Conservation (phyloP, 2,329 filamentous ascomycete species). For the Gyromitra esculenta region DNA sequence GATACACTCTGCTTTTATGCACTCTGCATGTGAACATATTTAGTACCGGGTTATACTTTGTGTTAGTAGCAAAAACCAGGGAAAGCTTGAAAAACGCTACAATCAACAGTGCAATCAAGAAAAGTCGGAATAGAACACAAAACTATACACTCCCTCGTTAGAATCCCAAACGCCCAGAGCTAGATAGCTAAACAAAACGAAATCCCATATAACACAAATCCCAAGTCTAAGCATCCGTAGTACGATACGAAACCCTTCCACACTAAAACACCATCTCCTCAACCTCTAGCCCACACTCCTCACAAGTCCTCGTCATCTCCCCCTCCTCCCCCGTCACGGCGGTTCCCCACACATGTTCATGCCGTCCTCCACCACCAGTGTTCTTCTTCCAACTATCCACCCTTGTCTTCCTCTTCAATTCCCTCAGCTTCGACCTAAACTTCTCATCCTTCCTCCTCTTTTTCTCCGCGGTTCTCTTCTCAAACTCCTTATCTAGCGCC, state of each 20-base stretch:
- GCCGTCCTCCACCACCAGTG: constrained; percentile 67
- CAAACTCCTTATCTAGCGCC: constrained; percentile 87
- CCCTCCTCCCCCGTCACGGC: constrained; percentile 69
- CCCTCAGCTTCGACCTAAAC: constrained; percentile 86
- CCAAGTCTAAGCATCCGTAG: neutral
- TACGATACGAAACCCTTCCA: neutral
- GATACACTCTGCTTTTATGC: too few species aligned
- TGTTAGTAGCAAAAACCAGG: too few species aligned
- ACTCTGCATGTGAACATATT: too few species aligned
- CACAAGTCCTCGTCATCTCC: constrained; percentile 81
- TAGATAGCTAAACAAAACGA: neutral
- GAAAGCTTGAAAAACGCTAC: too few species aligned
- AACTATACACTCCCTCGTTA: neutral
- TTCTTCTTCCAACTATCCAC: constrained; percentile 83
- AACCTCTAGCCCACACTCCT: constrained; percentile 79
- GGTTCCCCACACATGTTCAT: constrained; percentile 88
- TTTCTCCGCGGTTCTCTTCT: constrained; percentile 78
- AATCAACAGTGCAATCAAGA: neutral
- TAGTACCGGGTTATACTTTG: too few species aligned
- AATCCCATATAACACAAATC: neutral
- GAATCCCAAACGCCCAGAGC: constrained; percentile 15
- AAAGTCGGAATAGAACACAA: neutral
- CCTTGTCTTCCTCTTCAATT: constrained; percentile 90
- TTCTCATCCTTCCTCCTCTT: constrained; percentile 89
- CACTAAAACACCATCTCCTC: constrained; percentile 74